These are phyloP conservation scores for Ensete ventricosum DNA, from an alignment of 176 grass and related monocot genomes.

Conservation along the genomic window DNA sequence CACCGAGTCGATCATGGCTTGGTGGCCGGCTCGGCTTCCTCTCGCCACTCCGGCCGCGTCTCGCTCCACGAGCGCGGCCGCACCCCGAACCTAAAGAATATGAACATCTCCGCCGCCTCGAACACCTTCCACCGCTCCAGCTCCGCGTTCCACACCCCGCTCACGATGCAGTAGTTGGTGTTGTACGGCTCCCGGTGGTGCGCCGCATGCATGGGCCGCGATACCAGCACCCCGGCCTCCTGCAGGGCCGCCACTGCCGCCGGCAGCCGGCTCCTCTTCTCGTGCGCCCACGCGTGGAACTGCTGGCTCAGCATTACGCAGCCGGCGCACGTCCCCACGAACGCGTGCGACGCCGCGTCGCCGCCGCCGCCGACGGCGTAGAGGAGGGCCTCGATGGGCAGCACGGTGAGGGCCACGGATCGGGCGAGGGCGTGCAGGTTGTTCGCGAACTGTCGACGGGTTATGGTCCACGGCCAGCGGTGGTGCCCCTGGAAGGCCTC, in stretches of 20 bases:
- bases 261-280: conserved; percentile 46
- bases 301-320: conserved; percentile 82
- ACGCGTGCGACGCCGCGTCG: conserved; percentile 38
- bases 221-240: conserved; percentile 67
- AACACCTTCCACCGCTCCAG: conserved; percentile 62
- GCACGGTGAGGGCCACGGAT: conserved; percentile 27
- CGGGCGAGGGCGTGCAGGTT: conserved; percentile 67
- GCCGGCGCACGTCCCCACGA: conserved; percentile 42
- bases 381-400: conserved; percentile 12
- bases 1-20: no score
- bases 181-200: conserved; percentile 60
- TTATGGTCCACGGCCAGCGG: conserved; percentile 57
- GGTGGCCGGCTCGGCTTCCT: conserved; percentile 7
- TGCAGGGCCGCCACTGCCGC: conserved; percentile 48
- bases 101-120: conserved; percentile 64
- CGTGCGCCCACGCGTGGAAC: conserved; percentile 87
- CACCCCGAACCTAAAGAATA: conserved; percentile 56
- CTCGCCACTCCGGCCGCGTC: conserved; percentile 40
- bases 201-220: conserved; percentile 47
- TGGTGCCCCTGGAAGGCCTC: conserved; percentile 90
- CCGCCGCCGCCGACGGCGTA: neutral
- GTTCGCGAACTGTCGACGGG: conserved; percentile 50
- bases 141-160: conserved; percentile 56
- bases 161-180: conserved; percentile 84
- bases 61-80: conserved; percentile 62